phyloP scores from a whole-genome alignment of 1,284 basidiomycete species.

The Paramarasmius palmivorus region DNA sequence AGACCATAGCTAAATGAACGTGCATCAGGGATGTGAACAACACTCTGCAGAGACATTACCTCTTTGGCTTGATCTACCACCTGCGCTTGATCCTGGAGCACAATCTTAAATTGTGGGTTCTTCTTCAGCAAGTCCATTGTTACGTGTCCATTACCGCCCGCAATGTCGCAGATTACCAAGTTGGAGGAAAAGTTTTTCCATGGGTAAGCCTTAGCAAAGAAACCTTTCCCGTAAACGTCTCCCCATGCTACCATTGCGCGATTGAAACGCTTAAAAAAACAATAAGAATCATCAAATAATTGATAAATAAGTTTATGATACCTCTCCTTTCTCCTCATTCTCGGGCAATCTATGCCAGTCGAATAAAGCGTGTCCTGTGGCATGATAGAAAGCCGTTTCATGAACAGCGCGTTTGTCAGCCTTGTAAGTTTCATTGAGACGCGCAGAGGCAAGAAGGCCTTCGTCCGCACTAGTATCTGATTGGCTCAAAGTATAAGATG shows the following conservation, averaged over 20 bases:
- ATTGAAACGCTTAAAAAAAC: slow-evolving; percentile 28
- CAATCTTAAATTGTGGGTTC: slow-evolving; percentile 40
- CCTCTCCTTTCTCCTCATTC: slow-evolving; percentile 3
- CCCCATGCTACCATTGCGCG: slow-evolving; percentile 30
- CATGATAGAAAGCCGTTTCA: slow-evolving; percentile 12
- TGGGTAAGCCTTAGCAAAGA: slow-evolving; percentile 34
- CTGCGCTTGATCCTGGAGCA: slow-evolving; percentile 46
- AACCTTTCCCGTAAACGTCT: slow-evolving; percentile 10
- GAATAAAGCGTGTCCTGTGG: slow-evolving; percentile 12
- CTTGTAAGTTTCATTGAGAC: slow-evolving; percentile 10
- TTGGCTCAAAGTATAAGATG: slow-evolving; percentile 9
- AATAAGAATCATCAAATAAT: neutral
- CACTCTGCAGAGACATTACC: too few relatives aligned
- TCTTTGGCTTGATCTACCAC: slow-evolving; percentile 34
- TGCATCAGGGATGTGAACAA: too few relatives aligned
- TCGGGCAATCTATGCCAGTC: slow-evolving; percentile 4
- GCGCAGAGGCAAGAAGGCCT: slow-evolving; percentile 8
- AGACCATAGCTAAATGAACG: slow-evolving; percentile 5
- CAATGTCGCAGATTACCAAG: slow-evolving; percentile 48
- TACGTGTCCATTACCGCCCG: slow-evolving; percentile 44
- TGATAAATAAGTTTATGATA: too few relatives aligned
- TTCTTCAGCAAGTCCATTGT: slow-evolving; percentile 40
- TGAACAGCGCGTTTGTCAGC: neutral
- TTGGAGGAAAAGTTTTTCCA: slow-evolving; percentile 38
- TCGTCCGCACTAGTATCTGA: slow-evolving; percentile 20